phyloP scores from a whole-genome alignment of 2,329 filamentous ascomycete species.

The Mariannaea elegans region DNA sequence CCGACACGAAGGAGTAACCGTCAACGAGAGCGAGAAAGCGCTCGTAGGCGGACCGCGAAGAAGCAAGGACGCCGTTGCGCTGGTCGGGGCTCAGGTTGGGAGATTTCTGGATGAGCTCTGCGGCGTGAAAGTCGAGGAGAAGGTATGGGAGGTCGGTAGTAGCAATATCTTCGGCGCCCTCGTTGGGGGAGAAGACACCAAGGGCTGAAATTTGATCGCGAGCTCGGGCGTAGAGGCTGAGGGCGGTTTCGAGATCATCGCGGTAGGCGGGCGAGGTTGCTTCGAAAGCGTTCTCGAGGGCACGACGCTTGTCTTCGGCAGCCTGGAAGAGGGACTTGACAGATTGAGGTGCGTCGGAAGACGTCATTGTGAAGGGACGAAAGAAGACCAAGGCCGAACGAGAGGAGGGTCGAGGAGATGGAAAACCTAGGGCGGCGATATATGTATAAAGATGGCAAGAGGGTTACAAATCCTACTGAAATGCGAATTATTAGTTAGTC shows the following conservation, averaged over 20 bases:
- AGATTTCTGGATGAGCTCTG: conserved; percentile 79
- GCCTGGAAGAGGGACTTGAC: conserved; percentile 59
- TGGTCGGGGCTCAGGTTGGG: conserved; percentile 61
- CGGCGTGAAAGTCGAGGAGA: conserved; percentile 78
- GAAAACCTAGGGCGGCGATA: too few species aligned
- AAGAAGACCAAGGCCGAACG: not conserved
- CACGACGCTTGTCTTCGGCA: conserved; percentile 60
- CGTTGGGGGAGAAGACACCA: conserved; percentile 90
- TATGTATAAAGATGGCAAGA: too few species aligned
- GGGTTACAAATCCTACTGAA: too few species aligned
- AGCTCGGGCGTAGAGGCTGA: conserved; percentile 78
- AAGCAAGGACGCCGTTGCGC: conserved; percentile 69
- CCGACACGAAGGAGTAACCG: conserved; percentile 76
- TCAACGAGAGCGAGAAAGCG: conserved; percentile 80
- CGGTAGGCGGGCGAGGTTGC: conserved; percentile 72
- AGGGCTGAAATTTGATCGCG: conserved; percentile 73
- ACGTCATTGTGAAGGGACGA: conserved; percentile 38
- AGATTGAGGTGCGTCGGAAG: conserved; percentile 56
- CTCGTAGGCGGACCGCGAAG: conserved; percentile 78
- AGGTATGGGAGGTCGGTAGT: conserved; percentile 89
- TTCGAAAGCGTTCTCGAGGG: conserved; percentile 72
- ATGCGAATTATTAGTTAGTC: too few species aligned
- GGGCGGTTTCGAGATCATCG: conserved; percentile 71
- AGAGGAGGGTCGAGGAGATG: too few species aligned
- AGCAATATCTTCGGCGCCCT: conserved; percentile 84